Base-by-base conservation (phyloP, 1,284 basidiomycete species). In the Porphyrellus sp. region DNA sequence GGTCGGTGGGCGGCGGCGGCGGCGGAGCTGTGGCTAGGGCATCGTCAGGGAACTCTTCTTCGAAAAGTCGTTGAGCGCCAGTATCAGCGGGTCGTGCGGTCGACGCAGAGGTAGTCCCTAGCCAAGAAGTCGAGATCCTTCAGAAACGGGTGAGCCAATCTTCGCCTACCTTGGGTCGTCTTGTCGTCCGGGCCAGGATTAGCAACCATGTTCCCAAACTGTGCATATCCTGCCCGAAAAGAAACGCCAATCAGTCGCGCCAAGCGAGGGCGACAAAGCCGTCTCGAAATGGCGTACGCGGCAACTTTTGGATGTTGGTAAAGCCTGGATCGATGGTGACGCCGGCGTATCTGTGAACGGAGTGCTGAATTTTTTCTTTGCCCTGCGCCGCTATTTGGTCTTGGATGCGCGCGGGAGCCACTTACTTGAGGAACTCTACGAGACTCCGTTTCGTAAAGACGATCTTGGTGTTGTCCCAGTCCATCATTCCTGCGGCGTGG, bases 241-340 rank as follows among this genome's bases (percentile, higher is more conserved):
- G 5, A 15, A 41, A 28, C 39, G 8, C 27, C 8, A 3, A 51
- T 41, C 35, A 24, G 35, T 18, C 24, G 15, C 16, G 2, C n/a
- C 21, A 23, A 16, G n/a, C n/a, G 15, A 12, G 7, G 11, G 8
- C 12, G 25, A 28, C 23, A 45, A 45, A 23, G n/a, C 45, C 12
- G n/a, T 34, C 11, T 21, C 11, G 30, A 20, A n/a, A n/a, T n/a
- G n/a, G 68, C 76, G 31, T 73, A 87, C 86, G 77, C 24, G 86
- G 86, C 37, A 89, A 75, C 64, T 88, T 88, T 59, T 77, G 74
- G 42, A 89, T 83, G 62, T 84, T 87, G 47, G 70, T 70, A 60
- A 85, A 85, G 67, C 85, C 85, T 37, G 86, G 78, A 63, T 89
- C 86, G 38, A 89, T 81, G 11, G 85, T 87, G 31, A 76, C 80